Evolutionary conservation across 352 stramenopile genomes (phyloP).

Genomic region (Pythium graminicola): DNA sequence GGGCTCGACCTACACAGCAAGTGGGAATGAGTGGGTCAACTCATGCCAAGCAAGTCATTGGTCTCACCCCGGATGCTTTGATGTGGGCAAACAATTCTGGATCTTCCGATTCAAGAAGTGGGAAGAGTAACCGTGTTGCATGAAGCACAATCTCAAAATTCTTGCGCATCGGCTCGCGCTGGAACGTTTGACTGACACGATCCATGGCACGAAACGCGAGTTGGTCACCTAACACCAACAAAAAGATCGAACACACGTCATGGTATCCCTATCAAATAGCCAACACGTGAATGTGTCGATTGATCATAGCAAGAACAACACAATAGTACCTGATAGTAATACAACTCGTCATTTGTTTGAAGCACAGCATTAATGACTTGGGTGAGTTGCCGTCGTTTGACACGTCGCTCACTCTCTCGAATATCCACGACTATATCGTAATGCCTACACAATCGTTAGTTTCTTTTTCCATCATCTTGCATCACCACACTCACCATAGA

Average conservation of each 20-base stretch:
- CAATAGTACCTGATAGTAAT: constrained; percentile 65
- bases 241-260: constrained; percentile 86
- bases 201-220: constrained; percentile 55
- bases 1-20: constrained; percentile 92
- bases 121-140: constrained; percentile 58
- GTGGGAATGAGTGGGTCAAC: neutral
- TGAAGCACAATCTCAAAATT: constrained; percentile 81
- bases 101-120: constrained; percentile 59
- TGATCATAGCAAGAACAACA: neutral
- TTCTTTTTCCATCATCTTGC: neutral
- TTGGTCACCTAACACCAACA: constrained; percentile 75
- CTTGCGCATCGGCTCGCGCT: constrained; percentile 81
- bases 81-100: constrained; percentile 58
- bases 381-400: constrained; percentile 53
- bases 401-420: constrained; percentile 52
- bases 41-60: neutral
- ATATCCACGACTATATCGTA: constrained; percentile 61
- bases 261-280: constrained; percentile 76
- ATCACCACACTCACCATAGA: constrained; percentile 32
- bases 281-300: neutral
- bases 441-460: constrained; percentile 32
- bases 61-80: constrained; percentile 43
- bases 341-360: constrained; percentile 38
- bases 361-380: constrained; percentile 57
- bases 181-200: constrained; percentile 77